Percentiles rank a stretch among this genome's conserved stretches.
These are phyloP conservation scores for Hanseniaspora valbyensis DNA, from an alignment of 805 yeast genomes.

Conservation along the genomic window DNA sequence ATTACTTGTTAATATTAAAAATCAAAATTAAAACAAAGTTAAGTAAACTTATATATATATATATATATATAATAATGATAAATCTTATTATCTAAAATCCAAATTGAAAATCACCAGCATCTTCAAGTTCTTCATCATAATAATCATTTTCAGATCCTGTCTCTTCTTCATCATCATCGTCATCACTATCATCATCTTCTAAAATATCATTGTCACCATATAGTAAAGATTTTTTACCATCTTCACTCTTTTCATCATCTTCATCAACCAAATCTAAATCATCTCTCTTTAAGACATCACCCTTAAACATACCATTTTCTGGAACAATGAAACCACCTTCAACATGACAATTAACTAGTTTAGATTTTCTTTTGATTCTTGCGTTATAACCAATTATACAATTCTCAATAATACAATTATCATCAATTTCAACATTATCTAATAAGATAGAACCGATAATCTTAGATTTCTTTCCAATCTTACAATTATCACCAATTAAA, in stretches of 20 bases:
- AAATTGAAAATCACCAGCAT: constrained; percentile 24
- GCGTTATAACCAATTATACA: constrained; percentile 71
- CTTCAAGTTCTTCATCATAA: constrained; percentile 28
- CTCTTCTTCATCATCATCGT: constrained; percentile 16
- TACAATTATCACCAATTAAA: constrained; percentile 63
- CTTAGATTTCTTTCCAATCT: constrained; percentile 75
- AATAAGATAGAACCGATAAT: constrained; percentile 76
- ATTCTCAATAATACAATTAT: constrained; percentile 67
- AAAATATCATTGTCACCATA: constrained; percentile 18
- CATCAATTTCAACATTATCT: constrained; percentile 61
- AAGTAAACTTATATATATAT: not conserved
- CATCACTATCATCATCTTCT: constrained; percentile 11
- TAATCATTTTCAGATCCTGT: constrained; percentile 27
- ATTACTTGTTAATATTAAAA: too few species aligned
- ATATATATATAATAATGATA: not conserved
- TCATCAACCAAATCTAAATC: constrained; percentile 26
- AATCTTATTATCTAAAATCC: constrained; percentile 13
- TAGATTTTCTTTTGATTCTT: constrained; percentile 50
- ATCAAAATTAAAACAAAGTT: constrained; percentile 1
- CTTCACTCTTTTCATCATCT: constrained; percentile 20
- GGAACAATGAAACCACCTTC: constrained; percentile 68
- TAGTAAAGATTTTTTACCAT: not conserved
- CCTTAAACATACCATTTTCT: constrained; percentile 41
- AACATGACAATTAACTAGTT: constrained; percentile 69
- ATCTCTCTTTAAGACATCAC: constrained; percentile 42